phyloP scores from a whole-genome alignment of 306 rosid species.

The Crataegus laevigata region DNA sequence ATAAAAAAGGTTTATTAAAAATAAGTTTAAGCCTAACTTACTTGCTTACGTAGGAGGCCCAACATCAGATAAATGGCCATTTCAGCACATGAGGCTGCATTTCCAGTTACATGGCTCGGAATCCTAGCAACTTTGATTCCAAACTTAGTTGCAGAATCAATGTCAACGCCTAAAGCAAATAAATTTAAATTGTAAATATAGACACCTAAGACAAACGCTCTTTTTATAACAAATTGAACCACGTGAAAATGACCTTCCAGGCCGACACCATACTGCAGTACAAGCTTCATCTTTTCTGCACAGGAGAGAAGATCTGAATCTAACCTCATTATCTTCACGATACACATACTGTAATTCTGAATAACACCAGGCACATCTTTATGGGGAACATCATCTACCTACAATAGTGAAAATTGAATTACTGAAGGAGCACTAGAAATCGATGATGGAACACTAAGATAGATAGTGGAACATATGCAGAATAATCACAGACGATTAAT shows the following conservation, averaged over 20 bases:
- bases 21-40: constrained; percentile 22
- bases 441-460: neutral
- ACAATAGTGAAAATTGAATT: constrained; percentile 4
- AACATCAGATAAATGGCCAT: constrained; percentile 78
- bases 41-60: constrained; percentile 90
- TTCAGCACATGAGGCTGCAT: constrained; percentile 87
- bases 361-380: constrained; percentile 61
- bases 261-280: constrained; percentile 91
- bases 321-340: constrained; percentile 53
- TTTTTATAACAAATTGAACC: neutral
- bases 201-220: neutral
- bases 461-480: neutral
- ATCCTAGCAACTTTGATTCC: constrained; percentile 92
- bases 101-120: constrained; percentile 60
- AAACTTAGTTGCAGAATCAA: constrained; percentile 77
- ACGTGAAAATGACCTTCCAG: constrained; percentile 56
- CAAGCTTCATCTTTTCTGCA: constrained; percentile 65
- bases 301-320: constrained; percentile 53
- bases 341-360: constrained; percentile 52
- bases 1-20: neutral
- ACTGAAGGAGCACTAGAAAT: neutral
- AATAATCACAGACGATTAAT: neutral
- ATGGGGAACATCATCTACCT: constrained; percentile 75
- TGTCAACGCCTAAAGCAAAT: constrained; percentile 61
- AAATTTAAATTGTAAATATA: neutral